These are phyloP conservation scores for Vachellia collinsii DNA, from an alignment of 306 rosid genomes.

Conservation along the genomic window DNA sequence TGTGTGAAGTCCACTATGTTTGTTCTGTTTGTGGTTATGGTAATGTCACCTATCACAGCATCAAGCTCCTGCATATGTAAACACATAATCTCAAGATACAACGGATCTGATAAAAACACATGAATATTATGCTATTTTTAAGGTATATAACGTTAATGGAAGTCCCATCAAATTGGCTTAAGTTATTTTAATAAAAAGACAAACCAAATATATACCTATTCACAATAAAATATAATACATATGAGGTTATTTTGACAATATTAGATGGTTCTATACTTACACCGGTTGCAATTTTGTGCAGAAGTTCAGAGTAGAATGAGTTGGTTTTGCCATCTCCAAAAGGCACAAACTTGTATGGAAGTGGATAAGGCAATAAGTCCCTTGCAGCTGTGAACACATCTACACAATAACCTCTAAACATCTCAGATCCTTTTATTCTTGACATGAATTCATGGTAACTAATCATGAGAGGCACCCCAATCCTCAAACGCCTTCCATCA, in stretches of 20 bases:
- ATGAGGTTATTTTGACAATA: too few species aligned
- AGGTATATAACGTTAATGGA: too few species aligned
- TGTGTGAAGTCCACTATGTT: constrained; percentile 83
- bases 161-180: too few species aligned
- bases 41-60: constrained; percentile 76
- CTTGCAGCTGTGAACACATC: constrained; percentile 79
- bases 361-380: constrained; percentile 66
- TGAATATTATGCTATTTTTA: not conserved
- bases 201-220: too few species aligned
- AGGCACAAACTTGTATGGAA: constrained; percentile 53
- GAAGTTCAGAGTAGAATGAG: constrained; percentile 56
- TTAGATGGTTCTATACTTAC: constrained; percentile 47
- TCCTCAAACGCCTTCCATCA: constrained; percentile 62
- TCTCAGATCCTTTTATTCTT: constrained; percentile 46
- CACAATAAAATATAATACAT: too few species aligned
- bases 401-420: constrained; percentile 67
- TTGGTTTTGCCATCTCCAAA: constrained; percentile 68
- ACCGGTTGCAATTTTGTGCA: constrained; percentile 53
- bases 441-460: constrained; percentile 62
- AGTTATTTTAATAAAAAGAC: too few species aligned
- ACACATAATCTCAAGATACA: constrained; percentile 1
- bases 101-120: not conserved
- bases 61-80: constrained; percentile 54
- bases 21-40: constrained; percentile 70
- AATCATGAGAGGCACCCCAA: constrained; percentile 65